Conservation (phyloP, 2,329 filamentous ascomycete genomes). For the Botrytis squamosa region DNA sequence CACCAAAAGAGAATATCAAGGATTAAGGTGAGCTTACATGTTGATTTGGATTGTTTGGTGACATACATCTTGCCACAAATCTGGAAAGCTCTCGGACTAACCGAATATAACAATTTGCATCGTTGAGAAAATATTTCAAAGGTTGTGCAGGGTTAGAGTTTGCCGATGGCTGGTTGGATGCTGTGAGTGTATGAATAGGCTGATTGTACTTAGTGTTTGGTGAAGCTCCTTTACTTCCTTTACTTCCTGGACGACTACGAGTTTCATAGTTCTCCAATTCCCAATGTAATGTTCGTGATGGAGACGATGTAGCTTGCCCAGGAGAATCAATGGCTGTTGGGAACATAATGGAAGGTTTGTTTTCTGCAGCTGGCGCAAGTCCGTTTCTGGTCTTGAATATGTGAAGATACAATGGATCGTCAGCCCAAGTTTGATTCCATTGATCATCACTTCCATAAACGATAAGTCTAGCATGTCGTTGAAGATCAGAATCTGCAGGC, state of each 20-base stretch:
- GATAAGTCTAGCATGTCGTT: constrained; percentile 57
- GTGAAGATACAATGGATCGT: constrained; percentile 54
- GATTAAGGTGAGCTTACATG: constrained; percentile 41
- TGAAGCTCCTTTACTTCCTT: neutral
- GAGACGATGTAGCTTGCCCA: constrained; percentile 21
- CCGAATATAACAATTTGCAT: constrained; percentile 59
- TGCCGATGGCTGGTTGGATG: constrained; percentile 35
- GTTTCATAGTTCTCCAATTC: constrained; percentile 30
- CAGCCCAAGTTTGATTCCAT: constrained; percentile 63
- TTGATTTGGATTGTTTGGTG: constrained; percentile 57
- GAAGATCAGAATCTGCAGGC: constrained; percentile 54
- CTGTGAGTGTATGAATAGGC: constrained; percentile 7
- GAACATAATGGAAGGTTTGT: constrained; percentile 25
- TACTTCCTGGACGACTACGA: constrained; percentile 16
- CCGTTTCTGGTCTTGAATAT: constrained; percentile 47
- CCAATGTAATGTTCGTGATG: constrained; percentile 34
- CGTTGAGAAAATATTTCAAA: constrained; percentile 51
- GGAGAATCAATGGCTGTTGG: constrained; percentile 5
- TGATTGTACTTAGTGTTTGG: constrained; percentile 8
- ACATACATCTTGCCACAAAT: constrained; percentile 54
- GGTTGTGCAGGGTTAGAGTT: constrained; percentile 35
- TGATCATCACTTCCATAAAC: constrained; percentile 62
- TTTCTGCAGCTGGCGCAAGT: constrained; percentile 30
- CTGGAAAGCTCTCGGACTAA: constrained; percentile 54
- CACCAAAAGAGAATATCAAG: neutral